Percentiles rank a stretch among this genome's conserved stretches.
Evolutionary conservation across 2,329 filamentous ascomycete species (phyloP).

Genomic region (Sarocladiaceae sp.): DNA sequence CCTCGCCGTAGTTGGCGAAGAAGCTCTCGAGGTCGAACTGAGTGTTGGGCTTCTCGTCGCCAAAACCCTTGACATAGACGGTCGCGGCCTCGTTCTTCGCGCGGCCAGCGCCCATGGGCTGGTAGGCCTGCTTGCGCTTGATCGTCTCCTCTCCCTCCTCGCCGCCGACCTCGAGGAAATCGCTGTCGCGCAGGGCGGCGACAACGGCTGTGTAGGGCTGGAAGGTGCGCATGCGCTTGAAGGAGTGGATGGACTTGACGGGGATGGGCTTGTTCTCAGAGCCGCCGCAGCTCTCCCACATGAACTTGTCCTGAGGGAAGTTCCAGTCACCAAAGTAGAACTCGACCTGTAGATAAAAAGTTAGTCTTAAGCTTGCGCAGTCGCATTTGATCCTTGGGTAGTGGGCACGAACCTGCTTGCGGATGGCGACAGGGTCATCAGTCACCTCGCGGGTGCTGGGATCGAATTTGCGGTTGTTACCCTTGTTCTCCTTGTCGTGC

Average conservation of each 20-base stretch:
- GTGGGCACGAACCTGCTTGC: slow-evolving; percentile 71
- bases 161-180: slow-evolving; percentile 65
- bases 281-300: slow-evolving; percentile 73
- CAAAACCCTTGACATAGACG: slow-evolving; percentile 93
- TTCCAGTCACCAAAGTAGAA: slow-evolving; percentile 96
- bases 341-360: slow-evolving; percentile 57
- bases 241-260: slow-evolving; percentile 71
- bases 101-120: slow-evolving; percentile 51
- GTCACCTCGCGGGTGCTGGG: slow-evolving; percentile 61
- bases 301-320: slow-evolving; percentile 79
- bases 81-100: slow-evolving; percentile 65
- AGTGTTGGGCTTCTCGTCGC: slow-evolving; percentile 71
- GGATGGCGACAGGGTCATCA: slow-evolving; percentile 73
- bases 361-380: not conserved
- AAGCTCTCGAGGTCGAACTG: slow-evolving; percentile 94
- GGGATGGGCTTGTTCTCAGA: slow-evolving; percentile 74
- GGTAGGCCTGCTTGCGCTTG: slow-evolving; percentile 69
- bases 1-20: slow-evolving; percentile 73
- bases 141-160: slow-evolving; percentile 65
- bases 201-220: slow-evolving; percentile 80
- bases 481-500: slow-evolving; percentile 30
- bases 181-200: slow-evolving; percentile 73
- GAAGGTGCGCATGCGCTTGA: slow-evolving; percentile 96
- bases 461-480: slow-evolving; percentile 64
- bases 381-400: not conserved